Evolutionary conservation across 1,139 yeast genomes (phyloP), one percentile per base, ranked within the genome.

Genomic region (Candida glucosophila): DNA sequence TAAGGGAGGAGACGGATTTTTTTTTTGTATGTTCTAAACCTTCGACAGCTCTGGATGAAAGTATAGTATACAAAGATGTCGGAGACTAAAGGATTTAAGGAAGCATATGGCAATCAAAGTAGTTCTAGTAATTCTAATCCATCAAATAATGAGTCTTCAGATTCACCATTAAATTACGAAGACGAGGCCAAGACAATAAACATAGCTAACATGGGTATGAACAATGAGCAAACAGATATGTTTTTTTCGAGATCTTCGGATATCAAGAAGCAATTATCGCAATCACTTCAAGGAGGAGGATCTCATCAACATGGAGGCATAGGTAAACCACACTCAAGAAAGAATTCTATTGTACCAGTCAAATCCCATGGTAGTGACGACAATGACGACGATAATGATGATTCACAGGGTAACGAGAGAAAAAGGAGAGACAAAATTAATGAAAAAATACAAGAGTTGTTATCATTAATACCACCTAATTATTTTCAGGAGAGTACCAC

Each of bases 381-480:
- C 23, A 46, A 43, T 27, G 59, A 55, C 18, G 52, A 47, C 14
- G 52, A 46, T 17, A 58, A 54, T 15, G 58, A 52, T 19, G 62
- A 55, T 19, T 52, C 49, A 24, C 60, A 53, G 24, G 74, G 55
- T 26, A 69, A 53, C 40, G 79, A 50, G 53, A 58, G 92, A 10
- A 75, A 83, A 37, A 69, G 95, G 33, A 64, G 94, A 32, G 97
- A 86, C 49, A 83, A 81, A 43, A 82, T 88, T 50, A 86, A 86
- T 46, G 95, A 85, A 27, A 77, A 78, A 44, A 88, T 88, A 31
- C 92, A 81, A 41, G 95, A 86, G 41, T 61, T 88, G 22, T 67
- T 85, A 25, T 60, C 69, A 1, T 51, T 81, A 27, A 71, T 88
- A 3, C 95, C 96, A 0, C 55, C 57, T 9, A 71, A 69, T 21